These are phyloP conservation scores for Sporothrix pallida DNA, from an alignment of 2,329 filamentous ascomycete genomes.

Conservation along the genomic window DNA sequence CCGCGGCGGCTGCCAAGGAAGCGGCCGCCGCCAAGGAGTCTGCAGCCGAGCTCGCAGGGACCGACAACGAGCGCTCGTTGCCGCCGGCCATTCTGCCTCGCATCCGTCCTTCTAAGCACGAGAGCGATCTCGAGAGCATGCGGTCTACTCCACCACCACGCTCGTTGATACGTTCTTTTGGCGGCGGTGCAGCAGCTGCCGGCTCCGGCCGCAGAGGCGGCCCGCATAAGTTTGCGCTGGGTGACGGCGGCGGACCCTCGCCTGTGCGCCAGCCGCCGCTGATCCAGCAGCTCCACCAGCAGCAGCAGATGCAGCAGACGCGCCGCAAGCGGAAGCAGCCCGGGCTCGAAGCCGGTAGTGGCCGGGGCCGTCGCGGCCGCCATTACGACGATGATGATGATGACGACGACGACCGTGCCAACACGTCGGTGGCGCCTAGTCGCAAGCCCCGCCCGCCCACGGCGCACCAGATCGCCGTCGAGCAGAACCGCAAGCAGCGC, in stretches of 20 bases:
- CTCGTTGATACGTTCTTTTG: constrained; percentile 46
- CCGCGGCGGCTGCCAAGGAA: constrained; percentile 38
- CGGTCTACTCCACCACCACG: constrained; percentile 59
- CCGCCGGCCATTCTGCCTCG: constrained; percentile 62
- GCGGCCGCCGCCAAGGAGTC: constrained; percentile 38
- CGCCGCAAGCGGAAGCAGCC: constrained; percentile 27
- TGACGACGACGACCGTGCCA: constrained; percentile 30
- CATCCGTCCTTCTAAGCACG: constrained; percentile 67
- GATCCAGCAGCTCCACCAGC: constrained; percentile 38
- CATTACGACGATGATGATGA: constrained; percentile 31
- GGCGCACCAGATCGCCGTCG: constrained; percentile 80
- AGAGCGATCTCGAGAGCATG: constrained; percentile 60
- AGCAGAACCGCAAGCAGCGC: constrained; percentile 76
- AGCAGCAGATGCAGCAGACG: constrained; percentile 41
- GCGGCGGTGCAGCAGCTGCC: constrained; percentile 53
- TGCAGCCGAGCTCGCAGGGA: constrained; percentile 39
- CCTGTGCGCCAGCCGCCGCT: constrained; percentile 54
- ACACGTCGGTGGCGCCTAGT: constrained; percentile 44
- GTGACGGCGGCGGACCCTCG: constrained; percentile 61
- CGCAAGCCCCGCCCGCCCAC: constrained; percentile 76
- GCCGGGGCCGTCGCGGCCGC: constrained; percentile 4
- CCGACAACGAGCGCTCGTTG: constrained; percentile 57
- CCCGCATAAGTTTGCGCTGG: constrained; percentile 63
- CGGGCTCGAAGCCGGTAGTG: constrained; percentile 1
- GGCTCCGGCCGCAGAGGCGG: constrained; percentile 54